A percentile compares a stretch with the other conserved stretches of the same genome.
Conservation (phyloP, 1,284 basidiomycete genomes). For the Cutaneotrichosporon cyanovorans region DNA sequence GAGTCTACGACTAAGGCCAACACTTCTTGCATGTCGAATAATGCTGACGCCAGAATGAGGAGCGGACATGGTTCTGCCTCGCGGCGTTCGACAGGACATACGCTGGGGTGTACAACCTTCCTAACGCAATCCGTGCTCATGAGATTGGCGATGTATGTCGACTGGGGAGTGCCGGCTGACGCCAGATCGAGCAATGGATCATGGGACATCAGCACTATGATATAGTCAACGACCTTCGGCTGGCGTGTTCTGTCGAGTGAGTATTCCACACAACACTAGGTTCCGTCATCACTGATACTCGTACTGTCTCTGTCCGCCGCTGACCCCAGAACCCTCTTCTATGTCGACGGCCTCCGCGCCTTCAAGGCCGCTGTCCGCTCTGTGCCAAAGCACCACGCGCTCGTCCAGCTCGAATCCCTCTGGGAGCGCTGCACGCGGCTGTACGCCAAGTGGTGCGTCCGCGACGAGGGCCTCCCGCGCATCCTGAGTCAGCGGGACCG, state of each 20-base stretch:
- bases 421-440: not conserved
- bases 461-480: not conserved
- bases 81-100: constrained; percentile 1
- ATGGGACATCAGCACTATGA: constrained; percentile 3
- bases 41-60: not conserved
- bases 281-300: too few species aligned
- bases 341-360: not conserved
- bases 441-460: constrained; percentile 2
- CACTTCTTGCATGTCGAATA: too few species aligned
- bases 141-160: constrained; percentile 1
- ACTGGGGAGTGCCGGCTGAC: not conserved
- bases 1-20: too few species aligned
- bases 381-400: not conserved
- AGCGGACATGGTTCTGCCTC: constrained; percentile 2
- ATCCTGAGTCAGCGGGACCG: not conserved
- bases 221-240: constrained; percentile 3
- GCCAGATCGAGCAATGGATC: constrained; percentile 2
- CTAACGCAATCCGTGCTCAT: not conserved
- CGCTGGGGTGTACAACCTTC: constrained; percentile 1
- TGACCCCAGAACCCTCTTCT: not conserved
- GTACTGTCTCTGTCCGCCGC: not conserved
- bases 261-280: not conserved
- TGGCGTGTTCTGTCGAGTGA: not conserved
- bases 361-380: not conserved
- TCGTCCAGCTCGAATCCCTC: constrained; percentile 1